These are phyloP conservation scores for Kingdonia uniflora DNA, from an alignment of 164 flowering plant genomes.

Conservation along the genomic window DNA sequence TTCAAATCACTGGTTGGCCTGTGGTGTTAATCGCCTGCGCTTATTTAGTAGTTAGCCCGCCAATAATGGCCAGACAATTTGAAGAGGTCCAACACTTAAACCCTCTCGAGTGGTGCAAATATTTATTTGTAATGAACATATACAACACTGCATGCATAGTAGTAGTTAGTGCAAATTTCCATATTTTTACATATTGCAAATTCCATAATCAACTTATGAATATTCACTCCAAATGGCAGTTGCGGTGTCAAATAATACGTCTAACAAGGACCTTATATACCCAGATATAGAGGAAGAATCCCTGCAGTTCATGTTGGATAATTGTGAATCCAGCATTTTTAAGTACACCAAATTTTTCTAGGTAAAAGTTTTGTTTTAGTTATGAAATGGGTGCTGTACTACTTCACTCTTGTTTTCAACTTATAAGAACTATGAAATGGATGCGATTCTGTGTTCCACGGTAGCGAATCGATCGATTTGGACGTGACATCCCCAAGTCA, in stretches of 20 bases:
- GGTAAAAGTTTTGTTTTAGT: constrained; percentile 24
- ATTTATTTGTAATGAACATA: not conserved
- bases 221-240: constrained; percentile 65
- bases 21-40: constrained; percentile 89
- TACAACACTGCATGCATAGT: too few species aligned
- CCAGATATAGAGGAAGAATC: constrained; percentile 82
- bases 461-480: constrained; percentile 72
- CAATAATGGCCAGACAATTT: constrained; percentile 56
- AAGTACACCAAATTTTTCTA: constrained; percentile 80
- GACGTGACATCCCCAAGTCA: constrained; percentile 82
- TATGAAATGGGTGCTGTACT: not conserved
- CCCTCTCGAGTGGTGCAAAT: not conserved
- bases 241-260: constrained; percentile 62
- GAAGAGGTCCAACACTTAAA: constrained; percentile 50
- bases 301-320: constrained; percentile 66
- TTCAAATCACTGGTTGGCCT: constrained; percentile 90
- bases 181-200: not conserved
- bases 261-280: constrained; percentile 54
- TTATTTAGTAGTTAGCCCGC: constrained; percentile 76
- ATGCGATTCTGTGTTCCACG: constrained; percentile 26
- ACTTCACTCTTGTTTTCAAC: not conserved
- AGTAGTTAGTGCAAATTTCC: too few species aligned
- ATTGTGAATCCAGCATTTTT: constrained; percentile 82
- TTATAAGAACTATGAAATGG: not conserved
- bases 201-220: not conserved